phyloP scores from a whole-genome alignment of 2,329 filamentous ascomycete species.

The Neopestalotiopsis clavispora region DNA sequence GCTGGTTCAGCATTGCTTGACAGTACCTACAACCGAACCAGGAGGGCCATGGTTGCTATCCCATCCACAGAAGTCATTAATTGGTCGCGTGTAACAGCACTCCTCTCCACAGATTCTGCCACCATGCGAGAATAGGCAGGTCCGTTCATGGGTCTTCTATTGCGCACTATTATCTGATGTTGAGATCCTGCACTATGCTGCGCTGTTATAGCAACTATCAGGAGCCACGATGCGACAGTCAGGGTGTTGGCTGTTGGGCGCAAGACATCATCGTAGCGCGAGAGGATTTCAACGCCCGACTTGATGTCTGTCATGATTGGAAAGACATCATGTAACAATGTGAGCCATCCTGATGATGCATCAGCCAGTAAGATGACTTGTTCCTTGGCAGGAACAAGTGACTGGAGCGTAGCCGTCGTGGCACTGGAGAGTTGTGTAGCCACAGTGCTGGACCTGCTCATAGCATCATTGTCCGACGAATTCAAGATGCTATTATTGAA shows the following conservation, averaged over 20 bases:
- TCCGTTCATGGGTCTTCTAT: not conserved
- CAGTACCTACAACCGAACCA: not conserved
- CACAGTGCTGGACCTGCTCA: not conserved
- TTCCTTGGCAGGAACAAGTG: not conserved
- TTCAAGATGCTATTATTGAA: constrained; percentile 8
- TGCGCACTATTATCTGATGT: not conserved
- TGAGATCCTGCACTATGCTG: not conserved
- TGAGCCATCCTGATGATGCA: not conserved
- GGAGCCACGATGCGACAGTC: constrained; percentile 1
- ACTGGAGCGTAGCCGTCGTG: not conserved
- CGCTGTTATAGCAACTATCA: not conserved
- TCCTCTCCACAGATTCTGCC: not conserved
- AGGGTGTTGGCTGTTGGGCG: not conserved
- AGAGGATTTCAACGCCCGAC: not conserved
- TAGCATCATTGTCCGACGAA: not conserved
- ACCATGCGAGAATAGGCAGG: not conserved
- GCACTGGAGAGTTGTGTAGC: not conserved
- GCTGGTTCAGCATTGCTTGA: not conserved
- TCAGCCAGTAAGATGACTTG: not conserved
- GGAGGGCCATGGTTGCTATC: not conserved
- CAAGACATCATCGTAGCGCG: not conserved
- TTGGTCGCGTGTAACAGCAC: not conserved
- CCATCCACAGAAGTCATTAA: not conserved
- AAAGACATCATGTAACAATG: constrained; percentile 2
- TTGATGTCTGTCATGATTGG: constrained; percentile 6